Evolutionary conservation across 140 eudicot genomes (phyloP), one percentile per base, ranked within the genome.

Genomic region (Artemisia princeps): DNA sequence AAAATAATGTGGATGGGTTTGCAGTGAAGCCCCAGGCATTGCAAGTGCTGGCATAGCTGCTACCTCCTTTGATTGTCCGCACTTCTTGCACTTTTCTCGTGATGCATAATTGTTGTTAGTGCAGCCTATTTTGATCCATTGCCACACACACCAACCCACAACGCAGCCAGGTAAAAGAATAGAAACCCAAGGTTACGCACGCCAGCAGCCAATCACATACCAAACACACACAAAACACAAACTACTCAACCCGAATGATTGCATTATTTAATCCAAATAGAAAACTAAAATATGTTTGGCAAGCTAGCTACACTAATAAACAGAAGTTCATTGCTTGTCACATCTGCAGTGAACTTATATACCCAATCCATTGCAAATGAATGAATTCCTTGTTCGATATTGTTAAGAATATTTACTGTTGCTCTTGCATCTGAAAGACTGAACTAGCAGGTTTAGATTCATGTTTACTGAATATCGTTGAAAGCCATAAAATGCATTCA

Each of bases 41-140:
- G 95, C 95, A 80, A 82, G 75, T 66, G 97, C 88, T 76, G 97
- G 97, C 88, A 90, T 77, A 67, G 97, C 95, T 65, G 95, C 88
- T 81, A 84, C 69, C 79, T 90, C 97, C 89, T 90, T 90, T 52
- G 85, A 90, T 81, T 87, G 90, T 68, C 97, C 97, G 76, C 97
- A 90, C 77, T 90, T 90, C 73, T 90, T 87, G 95, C 97, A 90
- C 88, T 82, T 90, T 82, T 87, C 97, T 84, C 97, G 83, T 72
- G 97, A 90, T 33, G 97, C 97, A 90, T 90, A 90, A 84, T 90
- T 90, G 95, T 90, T 90, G 97, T 90, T 90, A 90, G 97, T 90
- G 95, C 97, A 90, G 72, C 95, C 97, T 90, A 90, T 70, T 64
- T 76, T 82, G 82, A 77, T 75, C 92, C 87, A 81, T 79, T 74